Base-by-base conservation (phyloP, 306 rosid species). In the Sindora glabra region DNA sequence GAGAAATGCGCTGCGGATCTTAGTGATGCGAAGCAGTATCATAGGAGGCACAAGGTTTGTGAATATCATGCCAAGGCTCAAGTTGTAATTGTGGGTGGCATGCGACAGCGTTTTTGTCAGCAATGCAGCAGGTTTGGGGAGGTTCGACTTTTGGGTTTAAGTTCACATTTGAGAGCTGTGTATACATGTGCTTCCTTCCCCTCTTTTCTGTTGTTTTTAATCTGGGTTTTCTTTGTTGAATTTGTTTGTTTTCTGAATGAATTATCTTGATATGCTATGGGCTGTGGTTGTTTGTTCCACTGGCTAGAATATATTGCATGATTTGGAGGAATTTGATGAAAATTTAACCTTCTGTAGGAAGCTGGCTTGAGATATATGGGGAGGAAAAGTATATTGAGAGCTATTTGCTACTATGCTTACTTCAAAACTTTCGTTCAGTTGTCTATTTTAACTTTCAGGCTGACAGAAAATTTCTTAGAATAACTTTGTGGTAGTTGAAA, bases 51-150 rank as follows among this genome's bases (percentile, higher is more conserved):
- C 53, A 86, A 52, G 78, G 90, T 87, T 17, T 86, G 95, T 57
- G 85, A 86, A 60, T 48, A 36, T 30, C 95, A 86, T 59, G 74
- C 89, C 39, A 83, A 87, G 73, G 83, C 90, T 71, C 86, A 74
- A 76, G 77, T 68, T 13, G 95, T 81, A 42, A 56, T 83, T 54
- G 83, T 86, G 15, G 59, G 37, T 11, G 95, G 95, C 37, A 47
- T 56, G 0, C 53, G 74, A 37, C 87, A 83, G 47, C 78, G 95
- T 33, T 86, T 86, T 67, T 86, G 90, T 65, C 90, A 86, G 65
- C 95, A 86, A 83, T 86, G 95, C 67, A 86, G 90, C 95, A 83
- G 95, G 95, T 86, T 55, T 26, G 67, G n/a, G 51, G 30, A 42
- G 67, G 33, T 45, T 59, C 44, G 32, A 15, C 15, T 39, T 27